Base-by-base conservation (phyloP, 1,284 basidiomycete genomes). In the Butyriboletus appendiculatus region DNA sequence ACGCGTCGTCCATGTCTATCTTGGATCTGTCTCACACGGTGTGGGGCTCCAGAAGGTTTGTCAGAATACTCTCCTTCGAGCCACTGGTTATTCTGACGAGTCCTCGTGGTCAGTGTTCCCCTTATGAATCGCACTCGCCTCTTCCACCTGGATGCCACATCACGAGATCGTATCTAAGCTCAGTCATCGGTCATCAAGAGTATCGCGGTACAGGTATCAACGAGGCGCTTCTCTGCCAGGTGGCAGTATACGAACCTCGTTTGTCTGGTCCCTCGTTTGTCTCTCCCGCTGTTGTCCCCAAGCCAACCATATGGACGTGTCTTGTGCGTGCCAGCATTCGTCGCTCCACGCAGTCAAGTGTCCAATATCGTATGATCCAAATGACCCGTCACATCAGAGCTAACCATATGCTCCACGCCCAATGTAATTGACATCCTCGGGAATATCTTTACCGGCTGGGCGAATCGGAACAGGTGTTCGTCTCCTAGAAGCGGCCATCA, bases 381-480 rank as follows among this genome's bases (percentile, higher is more conserved):
- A 46, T 5, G 14, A 40, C 12, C n/a, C 6, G 18, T 37, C 18
- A 35, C 5, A 28, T 44, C 48, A 49, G 12, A 22, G 34, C 5
- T 2, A 8, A 16, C 30, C 50, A 40, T 55, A 38, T 45, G 12
- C 42, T 18, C 8, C 39, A 28, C 20, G 34, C 10, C 4, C 24
- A 35, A 35, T 28, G 18, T 9, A 3, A 32, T 48, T 39, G 18
- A 30, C 22, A 42, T 53, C 55, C n/a, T n/a, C n/a, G n/a, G n/a
- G n/a, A 30, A 35, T 45, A 43, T 26, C 38, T 24, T 39, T 57
- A 26, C 42, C 50, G 60, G 39, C 50, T 45, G 42, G 58, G 62
- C 52, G 52, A 64, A 62, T 62, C 61, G 46, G 44, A 59, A 41
- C 37, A 11, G 34, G 47, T 35, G n/a, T 20, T 46, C 28, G 20